These are phyloP conservation scores for Trichoderma sp. DNA, from an alignment of 2,329 filamentous ascomycete species.

Conservation along the genomic window DNA sequence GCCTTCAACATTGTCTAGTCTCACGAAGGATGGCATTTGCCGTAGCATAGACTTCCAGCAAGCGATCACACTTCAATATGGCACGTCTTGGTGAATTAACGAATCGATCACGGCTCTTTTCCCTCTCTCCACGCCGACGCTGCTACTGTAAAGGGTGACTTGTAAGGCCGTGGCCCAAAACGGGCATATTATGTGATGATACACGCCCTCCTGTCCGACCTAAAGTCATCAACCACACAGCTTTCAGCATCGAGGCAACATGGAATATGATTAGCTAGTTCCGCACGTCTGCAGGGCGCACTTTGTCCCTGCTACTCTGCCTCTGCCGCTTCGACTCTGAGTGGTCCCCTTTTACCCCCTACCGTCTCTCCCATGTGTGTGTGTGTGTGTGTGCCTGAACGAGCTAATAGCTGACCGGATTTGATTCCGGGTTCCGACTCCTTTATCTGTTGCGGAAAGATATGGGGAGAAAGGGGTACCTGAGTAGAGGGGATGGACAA, in stretches of 20 bases:
- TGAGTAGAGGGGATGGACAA: neutral
- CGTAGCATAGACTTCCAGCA: too few species aligned
- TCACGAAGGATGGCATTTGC: too few species aligned
- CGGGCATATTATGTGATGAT: slow-evolving; percentile 15
- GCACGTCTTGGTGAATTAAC: neutral
- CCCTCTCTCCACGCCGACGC: neutral
- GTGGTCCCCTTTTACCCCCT: slow-evolving; percentile 16
- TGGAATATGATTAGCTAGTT: neutral
- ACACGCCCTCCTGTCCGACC: neutral
- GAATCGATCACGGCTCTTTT: neutral
- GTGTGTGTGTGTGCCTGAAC: neutral
- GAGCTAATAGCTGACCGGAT: neutral
- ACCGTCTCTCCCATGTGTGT: neutral
- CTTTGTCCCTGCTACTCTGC: slow-evolving; percentile 12
- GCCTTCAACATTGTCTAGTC: too few species aligned
- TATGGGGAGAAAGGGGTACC: neutral
- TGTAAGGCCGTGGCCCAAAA: neutral
- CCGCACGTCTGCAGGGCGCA: neutral
- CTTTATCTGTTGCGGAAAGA: neutral
- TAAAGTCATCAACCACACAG: neutral
- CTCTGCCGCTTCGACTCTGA: slow-evolving; percentile 12
- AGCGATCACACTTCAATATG: too few species aligned
- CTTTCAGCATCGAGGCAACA: neutral
- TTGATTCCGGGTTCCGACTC: slow-evolving; percentile 8
- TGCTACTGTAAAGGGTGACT: neutral